A percentile compares a stretch with the other conserved stretches of the same genome.
These are phyloP conservation scores for Piromyces finnis DNA, from an alignment of 192 early-diverging fungal genomes.

Conservation along the genomic window DNA sequence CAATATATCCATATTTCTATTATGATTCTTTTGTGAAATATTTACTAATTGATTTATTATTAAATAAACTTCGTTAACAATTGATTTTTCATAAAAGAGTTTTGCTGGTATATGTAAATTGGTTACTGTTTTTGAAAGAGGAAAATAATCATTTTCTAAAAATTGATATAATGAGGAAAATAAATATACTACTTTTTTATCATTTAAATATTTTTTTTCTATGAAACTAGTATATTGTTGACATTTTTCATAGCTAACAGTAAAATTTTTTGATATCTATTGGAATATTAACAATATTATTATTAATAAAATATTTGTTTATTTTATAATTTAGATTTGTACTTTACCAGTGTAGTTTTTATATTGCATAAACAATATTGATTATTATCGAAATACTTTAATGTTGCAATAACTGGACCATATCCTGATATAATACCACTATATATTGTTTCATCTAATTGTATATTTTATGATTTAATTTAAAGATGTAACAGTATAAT, in stretches of 20 bases:
- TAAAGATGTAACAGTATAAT: too few relatives aligned
- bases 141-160: not conserved
- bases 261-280: not conserved
- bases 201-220: not conserved
- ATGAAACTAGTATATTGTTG: not conserved
- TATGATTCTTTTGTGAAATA: not conserved
- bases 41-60: not conserved
- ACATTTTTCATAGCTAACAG: not conserved
- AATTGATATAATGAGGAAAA: not conserved
- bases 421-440: not conserved
- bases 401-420: not conserved
- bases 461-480: too few relatives aligned
- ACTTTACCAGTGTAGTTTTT: not conserved
- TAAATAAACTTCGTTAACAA: not conserved
- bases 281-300: too few relatives aligned
- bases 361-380: not conserved
- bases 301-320: too few relatives aligned
- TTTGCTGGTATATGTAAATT: not conserved
- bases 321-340: too few relatives aligned
- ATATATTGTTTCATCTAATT: not conserved
- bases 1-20: not conserved
- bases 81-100: not conserved
- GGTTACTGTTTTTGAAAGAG: not conserved
- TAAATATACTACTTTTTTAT: not conserved
- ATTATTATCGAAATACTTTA: not conserved